Evolutionary conservation across 2,329 filamentous ascomycete species (phyloP).

Genomic region (Pyricularia pennisetigena): DNA sequence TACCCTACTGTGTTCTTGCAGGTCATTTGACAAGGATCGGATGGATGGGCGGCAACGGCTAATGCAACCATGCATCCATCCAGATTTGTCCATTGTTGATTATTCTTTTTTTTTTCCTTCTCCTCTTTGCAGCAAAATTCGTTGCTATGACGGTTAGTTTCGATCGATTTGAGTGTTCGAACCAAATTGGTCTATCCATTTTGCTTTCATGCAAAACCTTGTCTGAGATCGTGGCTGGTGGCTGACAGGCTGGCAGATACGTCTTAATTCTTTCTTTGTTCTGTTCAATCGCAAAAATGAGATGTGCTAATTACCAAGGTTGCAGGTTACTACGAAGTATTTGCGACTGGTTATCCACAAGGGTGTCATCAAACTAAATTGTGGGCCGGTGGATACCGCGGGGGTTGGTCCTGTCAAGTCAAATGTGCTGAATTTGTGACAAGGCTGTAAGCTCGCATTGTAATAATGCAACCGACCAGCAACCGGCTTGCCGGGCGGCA

Average conservation of each 20-base stretch:
- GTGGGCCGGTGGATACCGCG: not conserved
- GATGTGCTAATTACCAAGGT: not conserved
- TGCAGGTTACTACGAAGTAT: too few relatives aligned
- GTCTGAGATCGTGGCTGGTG: not conserved
- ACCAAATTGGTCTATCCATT: not conserved
- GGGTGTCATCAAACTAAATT: not conserved
- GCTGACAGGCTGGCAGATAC: not conserved
- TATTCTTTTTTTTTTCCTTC: not conserved
- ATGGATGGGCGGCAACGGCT: not conserved
- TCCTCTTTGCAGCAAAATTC: not conserved
- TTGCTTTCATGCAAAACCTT: not conserved
- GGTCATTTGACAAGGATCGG: not conserved
- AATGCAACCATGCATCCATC: not conserved
- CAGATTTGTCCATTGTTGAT: not conserved
- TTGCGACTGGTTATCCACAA: not conserved
- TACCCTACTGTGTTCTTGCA: not conserved
- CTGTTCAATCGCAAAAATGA: not conserved
- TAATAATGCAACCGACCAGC: not conserved
- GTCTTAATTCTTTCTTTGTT: not conserved
- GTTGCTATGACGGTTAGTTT: not conserved
- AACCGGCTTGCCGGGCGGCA: not conserved
- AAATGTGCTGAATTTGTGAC: not conserved
- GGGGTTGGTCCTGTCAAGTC: not conserved
- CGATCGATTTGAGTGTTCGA: not conserved
- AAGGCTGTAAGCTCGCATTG: not conserved